These are phyloP conservation scores for Aureobasidium lini DNA, from an alignment of 2,329 filamentous ascomycete genomes.

Conservation along the genomic window DNA sequence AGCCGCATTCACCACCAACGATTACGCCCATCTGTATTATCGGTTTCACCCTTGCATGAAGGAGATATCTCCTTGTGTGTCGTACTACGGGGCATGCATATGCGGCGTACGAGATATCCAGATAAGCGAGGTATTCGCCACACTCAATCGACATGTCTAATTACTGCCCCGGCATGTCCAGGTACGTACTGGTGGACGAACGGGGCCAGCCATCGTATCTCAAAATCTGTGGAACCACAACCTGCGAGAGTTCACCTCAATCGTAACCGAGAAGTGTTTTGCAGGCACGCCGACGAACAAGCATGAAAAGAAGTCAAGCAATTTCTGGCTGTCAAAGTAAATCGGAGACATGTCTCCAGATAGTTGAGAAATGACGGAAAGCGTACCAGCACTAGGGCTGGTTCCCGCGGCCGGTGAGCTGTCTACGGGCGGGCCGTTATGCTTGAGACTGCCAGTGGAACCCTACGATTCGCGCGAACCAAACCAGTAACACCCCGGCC, in stretches of 20 bases:
- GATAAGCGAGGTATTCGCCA: constrained; percentile 10
- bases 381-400: neutral
- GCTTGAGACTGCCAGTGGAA: neutral
- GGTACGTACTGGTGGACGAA: neutral
- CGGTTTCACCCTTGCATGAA: neutral
- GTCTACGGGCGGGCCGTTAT: constrained; percentile 8
- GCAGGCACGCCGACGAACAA: neutral
- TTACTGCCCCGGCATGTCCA: constrained; percentile 1
- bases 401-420: constrained; percentile 1
- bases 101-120: neutral
- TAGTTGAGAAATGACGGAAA: neutral
- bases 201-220: neutral
- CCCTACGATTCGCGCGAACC: neutral
- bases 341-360: neutral
- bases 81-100: neutral
- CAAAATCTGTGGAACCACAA: neutral
- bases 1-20: neutral
- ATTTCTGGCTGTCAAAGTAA: neutral
- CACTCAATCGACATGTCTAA: constrained; percentile 9
- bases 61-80: neutral
- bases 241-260: neutral
- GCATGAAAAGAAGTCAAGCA: neutral
- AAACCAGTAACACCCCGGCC: neutral
- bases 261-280: neutral
- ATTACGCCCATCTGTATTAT: neutral